Conservation (phyloP, 371 early-diverging fungal species). For the Rhizomucor pusillus region DNA sequence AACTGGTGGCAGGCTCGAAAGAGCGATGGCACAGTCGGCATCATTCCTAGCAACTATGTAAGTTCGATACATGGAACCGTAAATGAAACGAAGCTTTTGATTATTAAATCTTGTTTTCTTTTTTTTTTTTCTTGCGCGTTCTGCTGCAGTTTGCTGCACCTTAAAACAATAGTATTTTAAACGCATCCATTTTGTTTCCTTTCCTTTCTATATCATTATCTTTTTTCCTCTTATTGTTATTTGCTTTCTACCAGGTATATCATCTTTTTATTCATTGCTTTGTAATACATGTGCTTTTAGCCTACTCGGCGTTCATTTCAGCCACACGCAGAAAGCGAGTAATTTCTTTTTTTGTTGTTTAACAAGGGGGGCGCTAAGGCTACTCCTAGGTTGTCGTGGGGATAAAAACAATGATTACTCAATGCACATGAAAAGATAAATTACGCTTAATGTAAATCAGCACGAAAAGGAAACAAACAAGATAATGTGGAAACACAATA, state of each 20-base stretch:
- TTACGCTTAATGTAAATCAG: too few relatives aligned
- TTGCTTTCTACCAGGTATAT: background rate
- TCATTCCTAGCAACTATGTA: slow-evolving; percentile 84
- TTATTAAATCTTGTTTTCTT: background rate
- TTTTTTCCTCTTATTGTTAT: background rate
- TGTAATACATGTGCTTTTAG: slow-evolving; percentile 1
- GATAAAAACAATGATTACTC: too few relatives aligned
- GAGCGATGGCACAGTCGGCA: slow-evolving; percentile 74
- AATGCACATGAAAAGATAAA: too few relatives aligned
- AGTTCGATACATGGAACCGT: background rate
- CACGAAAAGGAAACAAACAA: too few relatives aligned
- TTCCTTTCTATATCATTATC: background rate
- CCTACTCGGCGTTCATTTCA: too few relatives aligned
- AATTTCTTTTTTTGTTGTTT: too few relatives aligned
- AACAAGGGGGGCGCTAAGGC: too few relatives aligned
- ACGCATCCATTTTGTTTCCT: background rate
- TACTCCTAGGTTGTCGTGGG: too few relatives aligned
- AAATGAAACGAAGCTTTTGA: background rate
- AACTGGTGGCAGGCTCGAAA: slow-evolving; percentile 92
- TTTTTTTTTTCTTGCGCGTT: slow-evolving; percentile 4
- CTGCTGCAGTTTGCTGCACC: background rate
- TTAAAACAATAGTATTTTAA: background rate
- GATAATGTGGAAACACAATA: too few relatives aligned
- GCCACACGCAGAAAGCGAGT: too few relatives aligned
- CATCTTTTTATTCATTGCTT: background rate